These are phyloP conservation scores for Dactylonectria estremocensis DNA, from an alignment of 2,329 filamentous ascomycete genomes.

Conservation along the genomic window DNA sequence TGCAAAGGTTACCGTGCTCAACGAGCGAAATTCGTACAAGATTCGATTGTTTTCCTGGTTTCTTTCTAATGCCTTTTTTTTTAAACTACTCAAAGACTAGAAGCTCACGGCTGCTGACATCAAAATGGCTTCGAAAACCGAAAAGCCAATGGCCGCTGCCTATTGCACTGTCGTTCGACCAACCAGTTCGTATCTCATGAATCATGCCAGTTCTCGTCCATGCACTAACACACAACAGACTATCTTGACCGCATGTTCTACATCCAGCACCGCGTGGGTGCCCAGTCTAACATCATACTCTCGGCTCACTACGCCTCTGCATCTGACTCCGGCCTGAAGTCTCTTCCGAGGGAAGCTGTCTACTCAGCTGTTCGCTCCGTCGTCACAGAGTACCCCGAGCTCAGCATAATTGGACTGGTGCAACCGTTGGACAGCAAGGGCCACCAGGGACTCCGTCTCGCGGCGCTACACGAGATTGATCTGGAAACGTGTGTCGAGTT, in stretches of 20 bases:
- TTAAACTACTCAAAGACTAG: not conserved
- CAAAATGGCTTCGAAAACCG: not conserved
- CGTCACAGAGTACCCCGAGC: slow-evolving; percentile 26
- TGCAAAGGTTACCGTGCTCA: not conserved
- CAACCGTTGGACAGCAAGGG: not conserved
- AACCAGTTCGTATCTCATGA: slow-evolving; percentile 17
- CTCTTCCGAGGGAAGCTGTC: slow-evolving; percentile 15
- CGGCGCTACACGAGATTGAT: slow-evolving; percentile 34
- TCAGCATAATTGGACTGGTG: slow-evolving; percentile 19
- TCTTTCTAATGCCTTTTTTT: not conserved
- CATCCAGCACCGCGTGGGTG: slow-evolving; percentile 36
- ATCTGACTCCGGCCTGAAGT: no score
- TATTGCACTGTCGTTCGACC: slow-evolving; percentile 27
- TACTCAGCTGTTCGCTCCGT: slow-evolving; percentile 24
- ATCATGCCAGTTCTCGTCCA: not conserved
- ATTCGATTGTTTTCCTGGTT: not conserved
- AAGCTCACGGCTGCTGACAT: not conserved
- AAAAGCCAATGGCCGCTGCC: not conserved
- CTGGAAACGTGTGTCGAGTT: slow-evolving; percentile 35
- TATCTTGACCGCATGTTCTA: slow-evolving; percentile 40
- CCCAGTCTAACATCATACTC: slow-evolving; percentile 37
- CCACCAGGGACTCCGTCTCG: slow-evolving; percentile 20
- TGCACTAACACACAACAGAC: slow-evolving; percentile 13
- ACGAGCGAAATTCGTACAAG: not conserved
- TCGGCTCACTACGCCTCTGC: slow-evolving; percentile 35